These are phyloP conservation scores for Cnidoscolus chayamansa DNA, from an alignment of 441 rosid genomes.

Conservation along the genomic window DNA sequence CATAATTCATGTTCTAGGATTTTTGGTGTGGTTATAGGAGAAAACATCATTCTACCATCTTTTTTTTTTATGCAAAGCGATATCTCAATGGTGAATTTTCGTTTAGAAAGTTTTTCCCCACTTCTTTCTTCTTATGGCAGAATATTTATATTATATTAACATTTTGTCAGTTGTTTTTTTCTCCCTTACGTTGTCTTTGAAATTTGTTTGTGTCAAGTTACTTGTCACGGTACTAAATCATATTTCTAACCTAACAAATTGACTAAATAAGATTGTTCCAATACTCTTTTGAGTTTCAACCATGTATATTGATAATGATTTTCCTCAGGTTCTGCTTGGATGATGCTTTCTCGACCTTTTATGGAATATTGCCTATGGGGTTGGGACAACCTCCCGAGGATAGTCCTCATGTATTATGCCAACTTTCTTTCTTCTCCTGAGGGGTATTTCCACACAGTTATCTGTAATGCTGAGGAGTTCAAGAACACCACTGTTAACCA, in stretches of 20 bases:
- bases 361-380: slow-evolving; percentile 71
- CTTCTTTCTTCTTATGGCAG: too few species aligned
- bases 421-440: slow-evolving; percentile 85
- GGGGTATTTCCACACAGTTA: slow-evolving; percentile 79
- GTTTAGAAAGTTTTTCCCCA: too few species aligned
- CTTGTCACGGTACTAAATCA: too few species aligned
- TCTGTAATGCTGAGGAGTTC: slow-evolving; percentile 72
- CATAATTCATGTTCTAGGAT: too few species aligned
- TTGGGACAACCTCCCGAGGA: slow-evolving; percentile 81
- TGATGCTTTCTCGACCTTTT: slow-evolving; percentile 74
- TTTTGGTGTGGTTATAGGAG: too few species aligned
- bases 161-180: too few species aligned
- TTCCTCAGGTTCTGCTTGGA: slow-evolving; percentile 81
- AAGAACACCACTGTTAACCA: slow-evolving; percentile 63
- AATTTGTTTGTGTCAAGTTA: too few species aligned
- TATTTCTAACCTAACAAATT: not conserved
- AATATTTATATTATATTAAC: too few species aligned
- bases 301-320: slow-evolving; percentile 8
- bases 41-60: too few species aligned
- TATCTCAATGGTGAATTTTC: too few species aligned
- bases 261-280: not conserved
- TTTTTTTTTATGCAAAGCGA: too few species aligned
- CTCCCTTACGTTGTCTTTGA: too few species aligned
- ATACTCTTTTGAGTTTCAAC: slow-evolving; percentile 3
- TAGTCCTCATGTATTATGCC: slow-evolving; percentile 71